Conservation (phyloP, 768 basidiomycete species). For the Tubosaeta brunneosetosa region DNA sequence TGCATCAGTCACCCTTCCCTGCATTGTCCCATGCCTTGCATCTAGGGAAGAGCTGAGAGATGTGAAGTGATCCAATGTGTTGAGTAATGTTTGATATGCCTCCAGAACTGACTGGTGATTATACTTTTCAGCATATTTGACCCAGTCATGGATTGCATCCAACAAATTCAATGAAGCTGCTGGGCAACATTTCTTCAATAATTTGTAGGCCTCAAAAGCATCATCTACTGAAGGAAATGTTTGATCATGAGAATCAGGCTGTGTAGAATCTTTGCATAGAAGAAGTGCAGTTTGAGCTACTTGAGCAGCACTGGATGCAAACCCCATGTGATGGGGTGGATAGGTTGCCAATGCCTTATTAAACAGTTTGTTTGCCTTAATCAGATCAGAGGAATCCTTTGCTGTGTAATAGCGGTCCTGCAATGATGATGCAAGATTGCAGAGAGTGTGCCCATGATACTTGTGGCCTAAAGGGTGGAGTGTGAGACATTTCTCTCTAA, state of each 20-base stretch:
- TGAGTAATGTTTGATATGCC: background rate
- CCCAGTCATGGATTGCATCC: background rate
- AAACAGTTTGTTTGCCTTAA: background rate
- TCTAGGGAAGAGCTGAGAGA: background rate
- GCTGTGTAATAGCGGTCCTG: background rate
- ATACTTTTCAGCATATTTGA: background rate
- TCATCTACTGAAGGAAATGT: background rate
- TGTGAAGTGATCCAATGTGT: background rate
- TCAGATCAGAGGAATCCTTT: background rate
- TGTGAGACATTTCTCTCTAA: background rate
- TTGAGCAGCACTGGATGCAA: background rate
- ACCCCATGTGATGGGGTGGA: background rate
- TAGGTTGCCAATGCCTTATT: background rate
- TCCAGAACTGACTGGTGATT: background rate
- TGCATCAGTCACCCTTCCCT: background rate
- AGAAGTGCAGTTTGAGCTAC: background rate
- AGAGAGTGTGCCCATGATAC: background rate
- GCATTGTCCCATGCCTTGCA: background rate
- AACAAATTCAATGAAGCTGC: background rate
- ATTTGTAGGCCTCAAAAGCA: background rate
- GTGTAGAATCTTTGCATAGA: background rate
- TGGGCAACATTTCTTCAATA: background rate
- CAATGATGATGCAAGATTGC: background rate
- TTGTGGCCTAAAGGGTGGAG: background rate
- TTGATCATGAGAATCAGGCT: background rate